Base-by-base conservation (phyloP, 345 rosid species). In the Hevea brasiliensis region DNA sequence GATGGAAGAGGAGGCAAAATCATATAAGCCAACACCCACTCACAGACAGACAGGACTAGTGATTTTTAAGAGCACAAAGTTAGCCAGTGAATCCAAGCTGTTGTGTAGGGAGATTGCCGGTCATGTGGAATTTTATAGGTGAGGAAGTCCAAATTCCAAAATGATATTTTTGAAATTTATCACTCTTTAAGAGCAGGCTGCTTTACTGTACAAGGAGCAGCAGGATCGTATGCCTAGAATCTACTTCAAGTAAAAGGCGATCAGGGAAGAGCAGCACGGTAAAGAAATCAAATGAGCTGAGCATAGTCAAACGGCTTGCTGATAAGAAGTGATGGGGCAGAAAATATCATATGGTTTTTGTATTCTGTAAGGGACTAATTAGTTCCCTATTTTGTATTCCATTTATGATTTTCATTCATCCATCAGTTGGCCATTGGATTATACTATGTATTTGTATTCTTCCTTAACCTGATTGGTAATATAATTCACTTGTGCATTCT, bases 81-180 rank as follows among this genome's bases (percentile, higher is more conserved):
- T 95, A 73, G 98, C 99, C 13, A 75, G 73, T 2, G 88, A 84
- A 53, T 80, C 89, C 26, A 92, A 89, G 80, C 62, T 92, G 32
- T 59, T 87, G 53, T 89, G 98, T 67, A 85, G 90, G 82, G 98
- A 95, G 76, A 87, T 89, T 24, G 96, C 97, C 0, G 97, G 96
- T 67, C 97, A 86, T 66, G 88, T 88, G 8, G 97, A 92, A 76
- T 92, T 89, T 80, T 91, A 67, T 65, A 83, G 84, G 77, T 89
- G 83, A 81, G 58, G 61, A 55, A n/a, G 17, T 61, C 66, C 12
- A 15, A 55, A n/a, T 12, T 61, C 66, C 12, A 15, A n/a, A 44
- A 0, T 27, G 48, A 17, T 8, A 23, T 20, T 20, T 20, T 70
- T 65, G 55, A 58, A n/a, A 27, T 41, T 7, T 61, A 37, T 65